phyloP scores from a whole-genome alignment of 805 yeast genomes.

The Candida cerambycidarum region DNA sequence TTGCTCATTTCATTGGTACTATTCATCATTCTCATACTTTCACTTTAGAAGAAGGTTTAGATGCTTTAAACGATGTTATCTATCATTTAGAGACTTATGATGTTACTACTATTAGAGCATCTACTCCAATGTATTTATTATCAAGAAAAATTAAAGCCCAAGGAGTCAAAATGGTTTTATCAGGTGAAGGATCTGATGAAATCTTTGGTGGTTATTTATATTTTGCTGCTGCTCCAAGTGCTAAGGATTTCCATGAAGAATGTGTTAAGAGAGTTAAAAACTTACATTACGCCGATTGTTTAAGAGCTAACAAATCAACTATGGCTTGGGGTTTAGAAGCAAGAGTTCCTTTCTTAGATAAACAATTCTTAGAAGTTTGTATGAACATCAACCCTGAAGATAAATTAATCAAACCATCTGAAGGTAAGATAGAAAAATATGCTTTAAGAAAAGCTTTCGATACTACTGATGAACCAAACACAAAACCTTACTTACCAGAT shows the following conservation, averaged over 20 bases:
- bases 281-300: constrained; percentile 95
- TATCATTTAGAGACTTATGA: constrained; percentile 96
- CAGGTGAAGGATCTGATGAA: constrained; percentile 99
- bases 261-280: constrained; percentile 95
- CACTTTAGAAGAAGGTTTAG: constrained; percentile 95
- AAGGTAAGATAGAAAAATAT: constrained; percentile 90
- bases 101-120: constrained; percentile 98
- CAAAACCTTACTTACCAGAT: constrained; percentile 86
- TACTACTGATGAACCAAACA: constrained; percentile 76
- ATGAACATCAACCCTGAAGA: constrained; percentile 95
- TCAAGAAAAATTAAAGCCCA: constrained; percentile 98
- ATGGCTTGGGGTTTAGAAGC: constrained; percentile 99
- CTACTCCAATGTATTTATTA: constrained; percentile 97
- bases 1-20: constrained; percentile 93
- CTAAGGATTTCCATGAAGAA: constrained; percentile 92
- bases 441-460: constrained; percentile 96
- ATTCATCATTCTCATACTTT: constrained; percentile 97
- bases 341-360: constrained; percentile 98
- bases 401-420: constrained; percentile 71
- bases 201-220: constrained; percentile 98
- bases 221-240: constrained; percentile 94
- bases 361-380: constrained; percentile 83
- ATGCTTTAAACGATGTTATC: constrained; percentile 91
- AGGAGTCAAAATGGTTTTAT: constrained; percentile 98
- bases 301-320: constrained; percentile 98